Evolutionary conservation across 73 alveolate species (phyloP), one percentile per base, ranked within the genome.

Genomic region (Stentor roeselii): DNA sequence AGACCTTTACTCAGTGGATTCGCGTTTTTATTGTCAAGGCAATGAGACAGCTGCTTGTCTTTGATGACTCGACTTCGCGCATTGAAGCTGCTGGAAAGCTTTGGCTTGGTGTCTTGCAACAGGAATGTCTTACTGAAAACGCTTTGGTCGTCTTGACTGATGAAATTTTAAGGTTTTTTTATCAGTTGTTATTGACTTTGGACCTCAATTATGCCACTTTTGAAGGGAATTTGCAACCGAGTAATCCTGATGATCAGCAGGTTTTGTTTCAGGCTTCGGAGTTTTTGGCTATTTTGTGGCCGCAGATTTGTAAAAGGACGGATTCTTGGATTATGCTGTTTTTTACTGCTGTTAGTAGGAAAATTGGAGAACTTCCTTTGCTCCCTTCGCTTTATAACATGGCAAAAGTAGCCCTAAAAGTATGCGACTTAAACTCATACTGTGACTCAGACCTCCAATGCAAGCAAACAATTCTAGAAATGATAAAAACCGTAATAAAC

Each of bases 161-260:
- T 30, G 80, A 67, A 32, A 67, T 67, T 30, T 36, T 36, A 0
- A 15, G 21, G 37, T 67, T 67, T 67, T 67, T 67, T 34, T 67
- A 21, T 21, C n/a, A 67, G 21, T 11, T 30, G n/a, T 21, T 67
- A 32, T 32, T 11, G 41, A 67, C 80, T 0, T 34, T 67, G 41
- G 80, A 67, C 14, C 34, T 67, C 21, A 15, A n/a, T 1, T 67
- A 67, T 32, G 21, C 80, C 21, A 67, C 34, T 30, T 27, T 27
- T 21, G 37, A 27, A 67, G 37, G 41, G 15, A 40, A 67, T 27
- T 21, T 67, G 11, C 27, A 27, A 2, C 82, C 84, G 6, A 39
- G 34, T n/a, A 76, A 35, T 39, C 67, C 60, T 27, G 60, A 76
- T 14, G 84, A 76, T 30, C 74, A 76, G 74, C 74, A 76, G 74